Evolutionary conservation across 176 grass and related monocot genomes (phyloP).

Genomic region (Poa annua): DNA sequence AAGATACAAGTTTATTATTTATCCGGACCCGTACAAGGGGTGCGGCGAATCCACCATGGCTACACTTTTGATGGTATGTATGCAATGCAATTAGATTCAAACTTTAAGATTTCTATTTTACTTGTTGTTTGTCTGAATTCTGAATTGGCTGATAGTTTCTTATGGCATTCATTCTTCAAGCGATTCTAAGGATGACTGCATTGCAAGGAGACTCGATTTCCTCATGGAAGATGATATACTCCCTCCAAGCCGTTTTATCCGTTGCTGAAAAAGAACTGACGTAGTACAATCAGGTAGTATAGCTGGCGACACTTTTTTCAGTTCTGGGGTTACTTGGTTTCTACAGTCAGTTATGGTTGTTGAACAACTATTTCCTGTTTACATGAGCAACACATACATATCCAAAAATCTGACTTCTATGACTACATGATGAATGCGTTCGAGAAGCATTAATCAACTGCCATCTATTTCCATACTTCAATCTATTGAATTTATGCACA

Average conservation of each 20-base stretch:
- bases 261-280: too few relatives aligned
- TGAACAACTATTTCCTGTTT: too few relatives aligned
- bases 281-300: too few relatives aligned
- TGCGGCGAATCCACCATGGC: too few relatives aligned
- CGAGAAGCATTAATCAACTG: too few relatives aligned
- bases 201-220: constrained; percentile 32
- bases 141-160: constrained; percentile 21
- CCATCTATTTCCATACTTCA: too few relatives aligned
- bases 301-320: too few relatives aligned
- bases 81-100: too few relatives aligned
- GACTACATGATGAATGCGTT: constrained; percentile 75
- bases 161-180: constrained; percentile 80
- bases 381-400: background rate
- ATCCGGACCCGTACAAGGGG: too few relatives aligned
- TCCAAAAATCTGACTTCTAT: constrained; percentile 44
- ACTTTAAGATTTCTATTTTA: background rate
- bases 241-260: too few relatives aligned
- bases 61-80: too few relatives aligned
- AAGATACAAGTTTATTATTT: constrained; percentile 7
- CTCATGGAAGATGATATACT: constrained; percentile 2
- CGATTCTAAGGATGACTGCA: constrained; percentile 76
- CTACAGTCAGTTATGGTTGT: background rate
- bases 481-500: too few relatives aligned
- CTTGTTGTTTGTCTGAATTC: constrained; percentile 12
- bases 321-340: constrained; percentile 66